Base-by-base conservation (phyloP, 2,329 filamentous ascomycete genomes). In the Trichoderma atroviride region DNA sequence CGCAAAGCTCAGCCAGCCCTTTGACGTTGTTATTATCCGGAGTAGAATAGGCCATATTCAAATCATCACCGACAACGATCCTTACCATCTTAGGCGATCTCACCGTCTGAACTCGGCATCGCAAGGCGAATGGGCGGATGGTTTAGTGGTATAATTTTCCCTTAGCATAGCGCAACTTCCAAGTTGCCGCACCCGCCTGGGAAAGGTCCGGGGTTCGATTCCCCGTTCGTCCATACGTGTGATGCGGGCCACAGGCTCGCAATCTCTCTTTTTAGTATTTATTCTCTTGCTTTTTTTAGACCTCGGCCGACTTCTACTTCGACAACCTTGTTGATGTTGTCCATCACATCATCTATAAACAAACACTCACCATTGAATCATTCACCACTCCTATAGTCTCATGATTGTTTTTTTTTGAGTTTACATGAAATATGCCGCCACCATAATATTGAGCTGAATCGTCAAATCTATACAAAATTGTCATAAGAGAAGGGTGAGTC, bases 191-290 rank as follows among this genome's bases (percentile, higher is more conserved):
- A 60, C 24, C 13, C 56, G 64, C 58, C 24, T 70, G 66, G 69
- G 69, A 70, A 59, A 69, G 69, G 69, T 70, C 69, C 69, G 52
- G 69, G 69, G 69, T 70, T 70, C 69, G 66, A 70, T 70, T 70
- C 69, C 69, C 69, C 40, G 69, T 70, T 69, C 66, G 69, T 70
- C 69, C 69, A 70, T 60, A 29, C n/a, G 64, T 50, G 65, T 58
- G 37, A 66, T 57, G 60, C 60, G 31, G 14, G 60, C 47, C 47
- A 29, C 1, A 16, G 22, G 47, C 22, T 29, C 19, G 47, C 40
- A 27, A 10, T 2, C 4, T 53, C 56, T 53, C 55, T 56, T 56
- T 69, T 50, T 37, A 14, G 9, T 16, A 14, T 22, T 35, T 16
- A 14, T 22, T 35, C 37, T 55, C 31, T 2, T 9, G 14, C 14